phyloP scores from a whole-genome alignment of 2,329 filamentous ascomycete species.

The Fonsecaea erecta region DNA sequence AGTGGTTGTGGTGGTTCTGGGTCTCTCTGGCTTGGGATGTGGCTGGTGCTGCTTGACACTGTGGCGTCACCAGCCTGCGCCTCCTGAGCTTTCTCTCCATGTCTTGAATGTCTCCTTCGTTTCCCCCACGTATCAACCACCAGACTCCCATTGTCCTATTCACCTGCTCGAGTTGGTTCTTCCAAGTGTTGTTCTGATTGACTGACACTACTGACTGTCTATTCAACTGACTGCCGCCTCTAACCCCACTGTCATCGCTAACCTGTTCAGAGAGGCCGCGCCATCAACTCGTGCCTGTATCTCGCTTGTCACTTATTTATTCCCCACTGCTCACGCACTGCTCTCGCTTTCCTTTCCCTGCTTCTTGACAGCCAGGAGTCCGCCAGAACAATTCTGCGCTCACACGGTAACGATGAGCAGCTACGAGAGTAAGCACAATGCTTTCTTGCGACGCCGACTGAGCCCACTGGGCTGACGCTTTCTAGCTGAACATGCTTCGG shows the following conservation, averaged over 20 bases:
- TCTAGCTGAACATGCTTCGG: slow-evolving; percentile 37
- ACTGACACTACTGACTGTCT: neutral
- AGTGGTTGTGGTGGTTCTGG: neutral
- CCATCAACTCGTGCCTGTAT: slow-evolving; percentile 32
- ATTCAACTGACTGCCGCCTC: neutral
- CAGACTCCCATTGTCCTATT: neutral
- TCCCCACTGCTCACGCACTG: neutral
- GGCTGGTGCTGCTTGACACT: neutral
- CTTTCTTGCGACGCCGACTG: neutral
- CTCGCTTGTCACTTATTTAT: slow-evolving; percentile 7
- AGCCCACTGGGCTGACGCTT: slow-evolving; percentile 6
- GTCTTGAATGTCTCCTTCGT: neutral
- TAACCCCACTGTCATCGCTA: neutral
- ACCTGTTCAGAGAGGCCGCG: slow-evolving; percentile 15
- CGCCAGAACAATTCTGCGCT: neutral
- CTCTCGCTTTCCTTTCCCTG: neutral
- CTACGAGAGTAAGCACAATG: slow-evolving; percentile 37
- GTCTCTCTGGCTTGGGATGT: neutral
- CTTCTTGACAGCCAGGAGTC: neutral
- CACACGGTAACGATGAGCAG: slow-evolving; percentile 33
- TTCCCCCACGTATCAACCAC: neutral
- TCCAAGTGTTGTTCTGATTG: neutral
- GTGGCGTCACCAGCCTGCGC: neutral
- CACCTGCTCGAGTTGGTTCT: neutral
- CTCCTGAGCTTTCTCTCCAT: neutral